Base-by-base conservation (phyloP, 148 eudicot genomes). In the Agrostemma githago region DNA sequence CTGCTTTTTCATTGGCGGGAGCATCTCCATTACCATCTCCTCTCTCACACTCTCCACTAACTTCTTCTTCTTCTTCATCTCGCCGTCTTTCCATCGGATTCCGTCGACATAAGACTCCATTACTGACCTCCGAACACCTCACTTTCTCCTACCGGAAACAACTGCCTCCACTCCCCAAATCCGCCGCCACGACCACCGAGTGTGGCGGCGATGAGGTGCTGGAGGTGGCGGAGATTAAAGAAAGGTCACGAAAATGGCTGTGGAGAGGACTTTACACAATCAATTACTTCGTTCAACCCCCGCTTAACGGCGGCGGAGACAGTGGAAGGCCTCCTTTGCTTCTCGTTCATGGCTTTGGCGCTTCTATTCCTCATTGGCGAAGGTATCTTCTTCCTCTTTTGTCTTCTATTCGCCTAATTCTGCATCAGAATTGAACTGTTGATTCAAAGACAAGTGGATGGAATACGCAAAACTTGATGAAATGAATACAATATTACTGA, bases 311-410 rank as follows among this genome's bases (percentile, higher is more conserved):
- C 3, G 71, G 40, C 39, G 61, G 38, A 17, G 37, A 26, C 26
- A 70, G 44, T 19, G 66, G 56, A 7, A 68, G 71, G 8, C 85
- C 92, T 42, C 92, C 92, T 73, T 79, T 93, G 68, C 81, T 93
- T 46, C 92, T 93, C 71, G 95, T 93, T 81, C 97, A 93, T 80
- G 98, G 98, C 39, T 91, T 93, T 54, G 98, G 98, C 42, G 98
- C 98, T 81, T 93, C 98, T 3, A 74, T 93, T 68, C 88, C 95
- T 79, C 98, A 93, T 69, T 93, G 98, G 98, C 90, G 98, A 71
- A 92, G 92, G 97, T 51, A 48, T 48, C 34, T 26, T 26, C 34
- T 26, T 26, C 34, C 34, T 26, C 34, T 26, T 26, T 26, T 1
- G 34, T 26, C 34, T 26, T 26, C 34, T 26, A 26, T 26, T 26